Conservation (phyloP, 2,329 filamentous ascomycete genomes). For the Aspergillus aculeatus region DNA sequence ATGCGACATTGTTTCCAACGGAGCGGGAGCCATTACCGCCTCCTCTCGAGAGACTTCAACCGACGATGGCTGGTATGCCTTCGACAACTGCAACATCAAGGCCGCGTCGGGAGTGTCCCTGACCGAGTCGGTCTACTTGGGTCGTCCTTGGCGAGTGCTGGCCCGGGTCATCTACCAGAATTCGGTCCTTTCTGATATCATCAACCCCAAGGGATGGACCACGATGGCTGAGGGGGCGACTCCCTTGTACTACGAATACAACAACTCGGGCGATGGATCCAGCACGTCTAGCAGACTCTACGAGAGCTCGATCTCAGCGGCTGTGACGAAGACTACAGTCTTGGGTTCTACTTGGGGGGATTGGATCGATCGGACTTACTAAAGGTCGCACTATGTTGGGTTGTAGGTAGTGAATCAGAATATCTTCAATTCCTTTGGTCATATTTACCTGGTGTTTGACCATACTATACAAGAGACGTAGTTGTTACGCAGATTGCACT, state of each 20-base stretch:
- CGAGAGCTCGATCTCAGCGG: conserved; percentile 22
- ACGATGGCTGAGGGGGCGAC: conserved; percentile 32
- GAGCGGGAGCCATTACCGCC: conserved; percentile 33
- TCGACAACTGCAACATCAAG: conserved; percentile 30
- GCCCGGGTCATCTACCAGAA: conserved; percentile 37
- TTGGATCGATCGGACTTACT: conserved; percentile 19
- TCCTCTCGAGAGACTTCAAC: conserved; percentile 24
- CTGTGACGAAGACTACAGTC: conserved; percentile 27
- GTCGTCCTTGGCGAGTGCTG: conserved; percentile 35
- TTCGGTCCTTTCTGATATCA: conserved; percentile 26
- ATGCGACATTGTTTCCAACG: conserved; percentile 36
- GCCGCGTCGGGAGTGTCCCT: conserved; percentile 21
- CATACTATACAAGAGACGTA: no score
- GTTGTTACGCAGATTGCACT: no score
- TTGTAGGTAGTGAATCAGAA: no score
- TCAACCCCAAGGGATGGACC: conserved; percentile 35
- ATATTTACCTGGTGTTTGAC: no score
- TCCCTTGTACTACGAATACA: conserved; percentile 32
- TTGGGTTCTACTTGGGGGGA: conserved; percentile 22
- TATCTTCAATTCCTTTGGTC: no score
- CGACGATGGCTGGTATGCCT: conserved; percentile 33
- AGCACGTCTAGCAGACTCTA: conserved; percentile 21
- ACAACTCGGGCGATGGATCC: conserved; percentile 28
- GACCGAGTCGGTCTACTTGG: conserved; percentile 30
- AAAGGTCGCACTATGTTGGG: background rate